Base-by-base conservation (phyloP, 371 early-diverging fungal genomes). In the Syncephalastrum contaminatum region DNA sequence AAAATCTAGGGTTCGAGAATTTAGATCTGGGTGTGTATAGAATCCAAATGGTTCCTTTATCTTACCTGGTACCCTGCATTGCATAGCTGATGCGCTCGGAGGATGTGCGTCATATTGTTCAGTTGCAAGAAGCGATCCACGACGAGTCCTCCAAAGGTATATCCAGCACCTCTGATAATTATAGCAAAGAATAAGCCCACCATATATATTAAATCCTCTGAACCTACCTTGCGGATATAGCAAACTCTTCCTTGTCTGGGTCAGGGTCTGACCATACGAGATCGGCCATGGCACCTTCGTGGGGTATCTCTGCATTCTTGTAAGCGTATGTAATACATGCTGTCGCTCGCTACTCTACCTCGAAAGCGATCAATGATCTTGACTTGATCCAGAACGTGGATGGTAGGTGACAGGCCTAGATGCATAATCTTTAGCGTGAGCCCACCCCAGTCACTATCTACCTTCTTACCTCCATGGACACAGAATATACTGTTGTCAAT, bases 261-360 rank as follows among this genome's bases (percentile, higher is more conserved):
- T 88, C 86, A 4, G 99, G 99, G 80, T 99, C 99, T 13, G 95
- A 94, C 99, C 99, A 99, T n/a, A 98, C 92, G 16, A 99, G 72
- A 72, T 99, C 99, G 25, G 97, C 95, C 92, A 99, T 97, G 4
- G 93, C 88, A n/a, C 99, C 99, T 70, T 95, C 95, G 67, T 96
- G 95, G 4, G 99, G 98, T 40, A 97, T 91, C 71, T 99, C 97
- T 86, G 48, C 18, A 16, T 56, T 13, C 30, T 15, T 40, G 8
- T 42, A 15, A 40, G 21, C 16, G n/a, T 7, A 40, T 18, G 2
- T 4, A 25, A 25, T 43, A 24, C 27, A n/a, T n/a, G n/a, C n/a
- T n/a, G n/a, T n/a, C n/a, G n/a, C n/a, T n/a, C n/a, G 46, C 22
- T 3, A n/a, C 51, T 44, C 20, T 71, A 90, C 93, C 95, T 78